Evolutionary conservation across 1,139 yeast genomes (phyloP), one percentile per base, ranked within the genome.

Genomic region (Yarrowia galli): DNA sequence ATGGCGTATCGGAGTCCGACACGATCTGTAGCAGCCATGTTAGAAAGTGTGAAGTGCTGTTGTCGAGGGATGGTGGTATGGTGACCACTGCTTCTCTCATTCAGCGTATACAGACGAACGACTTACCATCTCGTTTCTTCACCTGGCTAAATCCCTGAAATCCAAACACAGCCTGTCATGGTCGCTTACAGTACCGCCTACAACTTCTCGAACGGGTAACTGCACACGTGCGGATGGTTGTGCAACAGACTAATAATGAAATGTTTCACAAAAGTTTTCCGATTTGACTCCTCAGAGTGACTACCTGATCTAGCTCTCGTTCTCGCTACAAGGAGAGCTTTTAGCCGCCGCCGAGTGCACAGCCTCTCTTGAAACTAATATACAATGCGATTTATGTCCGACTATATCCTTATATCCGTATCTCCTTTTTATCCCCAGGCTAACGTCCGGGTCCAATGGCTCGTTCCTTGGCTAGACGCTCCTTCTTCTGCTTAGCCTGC

Each of bases 371-470:
- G 2, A 13, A 22, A 38, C 36, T 40, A 54, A 40, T 54, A 54
- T 54, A 38, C 45, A 54, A 54, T 54, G 61, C 61, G 46, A 54
- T 54, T n/a, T 25, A 40, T 25, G 18, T 56, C 64, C 49, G 46
- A 40, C 20, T 42, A 42, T 40, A 18, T 42, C 38, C 63, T 38
- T 51, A 8, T 22, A 5, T 15, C 45, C 46, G 18, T 51, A 18
- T 35, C 42, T 35, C 60, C 53, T 10, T 48, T 38, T 23, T 35
- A 13, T 23, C 7, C 9, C 32, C n/a, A 7, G 32, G 32, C 32
- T 43, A 58, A 0, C 51, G n/a, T 20, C 73, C 48, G 0, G 79
- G 76, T 6, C 77, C 77, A 43, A 74, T 73, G 2, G 72, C 71
- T 20, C 73, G 72, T 25, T 69, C 68, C 18, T 71, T 70, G 23